These are phyloP conservation scores for Phialophora macrospora DNA, from an alignment of 2,329 filamentous ascomycete genomes.

Conservation along the genomic window DNA sequence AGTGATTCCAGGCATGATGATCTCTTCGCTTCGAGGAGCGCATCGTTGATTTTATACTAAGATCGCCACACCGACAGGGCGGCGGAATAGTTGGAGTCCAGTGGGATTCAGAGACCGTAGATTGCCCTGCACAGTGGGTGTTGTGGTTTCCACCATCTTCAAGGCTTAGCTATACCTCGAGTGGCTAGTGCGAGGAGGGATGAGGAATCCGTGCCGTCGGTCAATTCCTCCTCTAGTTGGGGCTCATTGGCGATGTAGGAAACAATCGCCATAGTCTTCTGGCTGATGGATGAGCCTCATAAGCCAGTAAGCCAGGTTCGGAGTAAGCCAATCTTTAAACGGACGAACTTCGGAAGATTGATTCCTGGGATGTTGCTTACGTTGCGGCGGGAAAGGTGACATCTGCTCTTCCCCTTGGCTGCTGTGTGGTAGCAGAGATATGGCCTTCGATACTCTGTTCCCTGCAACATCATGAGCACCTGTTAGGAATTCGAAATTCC, in stretches of 20 bases:
- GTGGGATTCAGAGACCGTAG: not conserved
- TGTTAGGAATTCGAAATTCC: not conserved
- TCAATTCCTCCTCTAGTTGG: not conserved
- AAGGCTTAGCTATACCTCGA: not conserved
- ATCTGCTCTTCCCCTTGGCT: not conserved
- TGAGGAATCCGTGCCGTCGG: not conserved
- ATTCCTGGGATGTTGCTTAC: not conserved
- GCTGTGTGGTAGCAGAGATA: not conserved
- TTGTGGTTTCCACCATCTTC: not conserved
- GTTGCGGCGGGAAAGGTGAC: no score
- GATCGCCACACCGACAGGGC: not conserved
- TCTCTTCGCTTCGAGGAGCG: not conserved
- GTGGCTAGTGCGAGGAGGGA: not conserved
- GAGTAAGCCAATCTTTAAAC: constrained; percentile 8
- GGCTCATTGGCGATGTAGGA: not conserved
- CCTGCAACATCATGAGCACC: not conserved
- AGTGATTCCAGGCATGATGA: not conserved
- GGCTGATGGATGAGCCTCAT: constrained; percentile 1
- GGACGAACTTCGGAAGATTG: not conserved
- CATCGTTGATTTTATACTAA: not conserved
- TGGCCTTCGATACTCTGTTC: not conserved
- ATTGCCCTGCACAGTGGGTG: not conserved
- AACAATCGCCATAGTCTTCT: not conserved
- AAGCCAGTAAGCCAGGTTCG: constrained; percentile 2
- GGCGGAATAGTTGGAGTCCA: not conserved